Conservation (phyloP, 2,329 filamentous ascomycete genomes). For the Aspergillus brunneoviolaceus region DNA sequence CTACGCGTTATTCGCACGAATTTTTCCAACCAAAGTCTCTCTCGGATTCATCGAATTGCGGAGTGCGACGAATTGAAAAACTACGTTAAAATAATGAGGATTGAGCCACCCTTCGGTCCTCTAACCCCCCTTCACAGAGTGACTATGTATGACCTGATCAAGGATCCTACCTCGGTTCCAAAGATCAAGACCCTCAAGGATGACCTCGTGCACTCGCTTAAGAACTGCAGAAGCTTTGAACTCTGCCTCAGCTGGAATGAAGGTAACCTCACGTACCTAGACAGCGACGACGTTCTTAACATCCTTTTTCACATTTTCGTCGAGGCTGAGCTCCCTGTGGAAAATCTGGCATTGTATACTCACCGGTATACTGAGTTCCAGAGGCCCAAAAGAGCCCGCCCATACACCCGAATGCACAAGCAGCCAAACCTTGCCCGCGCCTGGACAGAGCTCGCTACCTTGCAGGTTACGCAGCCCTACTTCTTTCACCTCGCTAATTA, state of each 20-base stretch:
- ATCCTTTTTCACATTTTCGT: background rate
- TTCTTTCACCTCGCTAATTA: background rate
- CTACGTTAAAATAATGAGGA: background rate
- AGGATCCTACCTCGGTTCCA: background rate
- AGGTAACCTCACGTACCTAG: background rate
- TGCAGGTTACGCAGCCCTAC: background rate
- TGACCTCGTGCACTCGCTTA: background rate
- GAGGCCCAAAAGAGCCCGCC: background rate
- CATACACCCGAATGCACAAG: background rate
- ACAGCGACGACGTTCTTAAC: background rate
- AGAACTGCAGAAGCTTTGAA: background rate
- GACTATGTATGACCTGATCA: background rate
- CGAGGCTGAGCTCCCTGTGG: background rate
- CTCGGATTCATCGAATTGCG: background rate
- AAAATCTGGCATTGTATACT: background rate
- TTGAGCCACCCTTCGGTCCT: background rate
- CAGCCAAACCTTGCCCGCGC: background rate
- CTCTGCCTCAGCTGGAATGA: background rate
- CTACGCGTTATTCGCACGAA: background rate
- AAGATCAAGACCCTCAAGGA: background rate
- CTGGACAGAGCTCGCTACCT: background rate
- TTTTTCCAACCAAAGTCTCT: background rate
- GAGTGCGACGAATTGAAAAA: background rate
- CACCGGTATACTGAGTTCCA: background rate
- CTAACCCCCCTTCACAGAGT: background rate